Base-by-base conservation (phyloP, 164 flowering plant genomes). In the Magnolia kwangsiensis region DNA sequence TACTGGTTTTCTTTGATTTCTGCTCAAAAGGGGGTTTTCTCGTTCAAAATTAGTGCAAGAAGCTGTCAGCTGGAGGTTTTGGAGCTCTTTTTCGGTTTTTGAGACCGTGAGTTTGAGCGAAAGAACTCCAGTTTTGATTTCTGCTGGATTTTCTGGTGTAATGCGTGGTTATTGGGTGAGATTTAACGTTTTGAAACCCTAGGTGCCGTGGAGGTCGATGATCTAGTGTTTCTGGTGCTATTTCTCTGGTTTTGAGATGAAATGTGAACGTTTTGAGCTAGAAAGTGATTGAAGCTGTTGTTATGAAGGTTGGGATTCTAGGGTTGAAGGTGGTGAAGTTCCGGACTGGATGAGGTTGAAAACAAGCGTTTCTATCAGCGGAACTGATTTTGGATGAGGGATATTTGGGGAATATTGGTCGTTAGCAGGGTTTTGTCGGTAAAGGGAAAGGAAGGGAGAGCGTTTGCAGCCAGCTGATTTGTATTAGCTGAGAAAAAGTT, bases 311-410 rank as follows among this genome's bases (percentile, higher is more conserved):
- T 77, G 71, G 8, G 69, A 7, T 8, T 49, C 58, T 71, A 72
- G 85, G 86, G 84, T 75, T 67, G 73, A 72, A 73, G 2, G 80
- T 61, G 68, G 55, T 51, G 21, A 24, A 51, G 64, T 29, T 67
- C 72, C 29, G 64, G 77, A 11, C 21, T 50, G 49, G 24, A 75
- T 75, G 77, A 67, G 72, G 72, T 63, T 24, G 72, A 67, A 50
- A 68, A n/a, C 20, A 70, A 55, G 63, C 63, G 61, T 19, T 19
- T 67, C 63, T 75, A 23, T 50, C 23, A 55, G 71, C 31, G 77
- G 72, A 67, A 67, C 65, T 29, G 77, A 71, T 67, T 75, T 75
- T 67, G 77, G 77, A 24, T 86, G 89, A 89, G 68, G 75, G 50
- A 21, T 65, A 21, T 24, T 16, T 78, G 58, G 13, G 76, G 64